A percentile compares a stretch with the other conserved stretches of the same genome.
Evolutionary conservation across 805 yeast genomes (phyloP).

Genomic region (Wickerhamomyces ciferrii): DNA sequence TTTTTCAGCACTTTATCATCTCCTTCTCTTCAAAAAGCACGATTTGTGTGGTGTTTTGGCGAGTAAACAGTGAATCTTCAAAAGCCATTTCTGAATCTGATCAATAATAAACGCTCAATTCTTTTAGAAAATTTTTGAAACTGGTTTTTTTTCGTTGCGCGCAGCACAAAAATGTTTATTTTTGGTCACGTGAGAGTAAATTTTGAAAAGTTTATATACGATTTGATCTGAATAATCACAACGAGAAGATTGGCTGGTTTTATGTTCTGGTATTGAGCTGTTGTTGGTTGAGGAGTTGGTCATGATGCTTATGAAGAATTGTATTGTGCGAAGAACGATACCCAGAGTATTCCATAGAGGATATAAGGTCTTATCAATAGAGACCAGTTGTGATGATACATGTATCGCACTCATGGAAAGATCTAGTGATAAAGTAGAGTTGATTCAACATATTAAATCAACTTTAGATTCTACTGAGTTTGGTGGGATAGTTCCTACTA

Average conservation of each 20-base stretch:
- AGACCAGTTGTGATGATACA: conserved; percentile 93
- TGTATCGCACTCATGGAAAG: conserved; percentile 78
- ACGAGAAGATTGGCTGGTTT: no score
- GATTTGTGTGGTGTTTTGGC: no score
- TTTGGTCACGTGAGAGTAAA: neutral
- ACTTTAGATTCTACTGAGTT: conserved; percentile 60
- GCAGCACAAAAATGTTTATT: neutral
- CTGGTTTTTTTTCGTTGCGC: neutral
- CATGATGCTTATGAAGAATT: neutral
- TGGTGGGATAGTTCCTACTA: conserved; percentile 89
- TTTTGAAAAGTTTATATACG: neutral
- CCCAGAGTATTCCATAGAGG: conserved; percentile 14
- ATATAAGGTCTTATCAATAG: conserved; percentile 78
- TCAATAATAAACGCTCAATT: no score
- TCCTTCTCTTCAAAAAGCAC: neutral
- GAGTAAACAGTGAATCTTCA: no score
- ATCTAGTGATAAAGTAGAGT: conserved; percentile 25
- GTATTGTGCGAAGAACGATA: neutral
- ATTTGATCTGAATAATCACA: no score
- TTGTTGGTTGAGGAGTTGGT: neutral
- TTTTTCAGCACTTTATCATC: neutral
- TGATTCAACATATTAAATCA: conserved; percentile 50
- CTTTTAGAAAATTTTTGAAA: neutral
- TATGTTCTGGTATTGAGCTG: no score
- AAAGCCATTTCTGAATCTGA: neutral